Base-by-base conservation (phyloP, 768 basidiomycete genomes). In the Vararia minispora region DNA sequence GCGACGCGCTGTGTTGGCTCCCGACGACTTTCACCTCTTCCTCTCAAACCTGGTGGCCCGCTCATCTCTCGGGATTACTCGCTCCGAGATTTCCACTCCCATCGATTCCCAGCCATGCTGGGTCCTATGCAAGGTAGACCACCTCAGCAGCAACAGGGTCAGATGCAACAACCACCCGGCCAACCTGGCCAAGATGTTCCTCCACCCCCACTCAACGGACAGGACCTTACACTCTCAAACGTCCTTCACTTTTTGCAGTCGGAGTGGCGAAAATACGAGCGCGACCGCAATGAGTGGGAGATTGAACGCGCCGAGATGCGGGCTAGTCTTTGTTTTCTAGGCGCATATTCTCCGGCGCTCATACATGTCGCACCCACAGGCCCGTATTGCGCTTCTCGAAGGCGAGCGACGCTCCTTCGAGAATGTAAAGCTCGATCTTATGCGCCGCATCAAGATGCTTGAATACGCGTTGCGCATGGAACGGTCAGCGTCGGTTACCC, bases 271-370 rank as follows among this genome's bases (percentile, higher is more conserved):
- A 72, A 88, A 43, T 98, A 95, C 55, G 95, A 98, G 61, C 80
- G 92, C 58, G 95, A 99, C 65, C 74, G 94, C 53, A 99, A 99
- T 58, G 95, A 99, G 64, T 99, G 94, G 94, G 95, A 99, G 69
- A 99, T 99, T 52, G 95, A 98, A 63, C 71, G 95, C 50, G 95
- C 95, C 23, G 95, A 98, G 63, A 97, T 98, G 92, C 73, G 94
- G 72, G 90, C 91, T 47, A 53, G 86, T 76, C 29, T 45, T 41
- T 28, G 13, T 9, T 18, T 36, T 24, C 28, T 35, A 14, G 31
- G 40, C 25, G 8, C 23, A 17, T 26, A 23, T 56, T 47, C 57
- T 51, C 37, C 40, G 39, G 35, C 46, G 49, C 38, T 49, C 45
- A 47, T 50, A 1, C 29, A 39, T 34, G 45, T 48, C 42, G 41